A percentile compares a stretch with the other conserved stretches of the same genome.
These are phyloP conservation scores for Psilocybe subaeruginosa DNA, from an alignment of 768 basidiomycete species.

Conservation along the genomic window DNA sequence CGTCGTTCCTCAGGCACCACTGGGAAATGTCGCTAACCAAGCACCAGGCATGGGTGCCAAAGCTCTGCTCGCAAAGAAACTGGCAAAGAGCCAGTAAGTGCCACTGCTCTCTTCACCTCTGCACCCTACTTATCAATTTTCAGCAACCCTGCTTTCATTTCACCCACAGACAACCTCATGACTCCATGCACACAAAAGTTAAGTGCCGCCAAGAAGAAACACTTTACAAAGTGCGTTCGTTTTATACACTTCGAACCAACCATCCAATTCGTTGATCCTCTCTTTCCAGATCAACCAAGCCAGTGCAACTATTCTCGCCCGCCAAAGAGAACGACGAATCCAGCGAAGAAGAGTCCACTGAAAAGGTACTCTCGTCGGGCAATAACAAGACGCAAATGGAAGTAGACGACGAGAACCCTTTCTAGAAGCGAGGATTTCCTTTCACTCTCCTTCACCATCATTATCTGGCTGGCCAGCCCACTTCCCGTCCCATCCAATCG, in stretches of 20 bases:
- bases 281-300: conserved; percentile 57
- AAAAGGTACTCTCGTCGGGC: conserved; percentile 18
- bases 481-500: no score
- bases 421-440: conserved; percentile 38
- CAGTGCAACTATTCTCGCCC: conserved; percentile 61
- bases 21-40: conserved; percentile 66
- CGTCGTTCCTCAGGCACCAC: conserved; percentile 77
- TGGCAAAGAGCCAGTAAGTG: conserved; percentile 86
- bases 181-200: conserved; percentile 94
- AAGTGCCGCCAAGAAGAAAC: conserved; percentile 89
- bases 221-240: conserved; percentile 81
- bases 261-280: not conserved
- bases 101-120: not conserved
- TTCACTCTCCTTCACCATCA: conserved; percentile 6
- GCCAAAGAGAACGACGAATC: conserved; percentile 42
- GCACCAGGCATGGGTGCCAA: conserved; percentile 84
- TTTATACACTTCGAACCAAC: not conserved
- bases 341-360: conserved; percentile 35
- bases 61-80: conserved; percentile 90
- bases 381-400: conserved; percentile 34
- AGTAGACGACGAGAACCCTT: conserved; percentile 74
- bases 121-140: conserved; percentile 10
- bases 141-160: conserved; percentile 88
- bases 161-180: conserved; percentile 94
- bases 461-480: conserved; percentile 11